Conservation (phyloP, 2,329 filamentous ascomycete species). For the Dothistroma septosporum region DNA sequence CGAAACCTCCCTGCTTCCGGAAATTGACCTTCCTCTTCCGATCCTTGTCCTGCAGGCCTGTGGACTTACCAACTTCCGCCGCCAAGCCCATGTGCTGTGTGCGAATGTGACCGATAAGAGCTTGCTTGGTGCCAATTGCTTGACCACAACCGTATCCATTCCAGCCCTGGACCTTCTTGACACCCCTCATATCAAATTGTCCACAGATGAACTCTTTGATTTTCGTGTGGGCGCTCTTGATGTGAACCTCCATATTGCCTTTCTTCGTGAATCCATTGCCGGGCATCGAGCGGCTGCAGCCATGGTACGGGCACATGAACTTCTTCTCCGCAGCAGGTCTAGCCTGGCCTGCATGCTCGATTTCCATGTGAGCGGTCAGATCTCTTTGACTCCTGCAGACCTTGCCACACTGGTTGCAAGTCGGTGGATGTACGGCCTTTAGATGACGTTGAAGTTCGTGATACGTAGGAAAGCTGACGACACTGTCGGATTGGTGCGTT, state of each 20-base stretch:
- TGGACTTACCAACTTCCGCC: slow-evolving; percentile 9
- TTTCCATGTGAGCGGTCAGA: slow-evolving; percentile 72
- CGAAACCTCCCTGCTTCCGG: slow-evolving; percentile 8
- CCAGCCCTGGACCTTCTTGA: slow-evolving; percentile 58
- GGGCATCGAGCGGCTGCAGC: slow-evolving; percentile 60
- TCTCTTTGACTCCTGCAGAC: slow-evolving; percentile 63
- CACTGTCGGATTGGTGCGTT: slow-evolving; percentile 4
- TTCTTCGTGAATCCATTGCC: slow-evolving; percentile 76
- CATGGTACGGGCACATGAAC: slow-evolving; percentile 32
- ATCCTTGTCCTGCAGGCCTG: slow-evolving; percentile 7
- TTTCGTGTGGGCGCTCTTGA: slow-evolving; percentile 72
- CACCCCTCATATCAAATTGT: slow-evolving; percentile 59
- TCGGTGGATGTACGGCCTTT: slow-evolving; percentile 64
- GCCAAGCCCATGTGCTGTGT: slow-evolving; percentile 69
- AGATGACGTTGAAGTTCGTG: slow-evolving; percentile 69
- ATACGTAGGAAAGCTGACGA: slow-evolving; percentile 62
- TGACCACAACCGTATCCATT: slow-evolving; percentile 64
- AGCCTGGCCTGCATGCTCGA: slow-evolving; percentile 52
- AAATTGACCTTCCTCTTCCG: slow-evolving; percentile 1
- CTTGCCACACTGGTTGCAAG: slow-evolving; percentile 69
- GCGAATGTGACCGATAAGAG: slow-evolving; percentile 78
- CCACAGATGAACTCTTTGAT: slow-evolving; percentile 74
- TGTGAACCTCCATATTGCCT: slow-evolving; percentile 77
- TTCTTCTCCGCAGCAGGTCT: slow-evolving; percentile 12
- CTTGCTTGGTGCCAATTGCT: slow-evolving; percentile 70